Base-by-base conservation (phyloP, 306 rosid genomes). In the Sphenostylis stenocarpa region DNA sequence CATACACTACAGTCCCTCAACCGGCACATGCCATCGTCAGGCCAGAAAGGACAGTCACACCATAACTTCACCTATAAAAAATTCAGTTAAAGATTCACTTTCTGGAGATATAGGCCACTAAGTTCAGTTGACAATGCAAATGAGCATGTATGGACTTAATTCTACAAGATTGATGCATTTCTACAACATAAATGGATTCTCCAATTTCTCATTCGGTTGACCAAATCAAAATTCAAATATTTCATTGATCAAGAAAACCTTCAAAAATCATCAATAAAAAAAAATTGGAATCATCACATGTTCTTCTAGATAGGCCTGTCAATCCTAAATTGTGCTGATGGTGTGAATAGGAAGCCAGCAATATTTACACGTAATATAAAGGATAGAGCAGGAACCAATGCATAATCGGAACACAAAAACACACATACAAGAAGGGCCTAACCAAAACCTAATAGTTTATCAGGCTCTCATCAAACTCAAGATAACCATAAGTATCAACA, bases 11-110 rank as follows among this genome's bases (percentile, higher is more conserved):
- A 95, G 67, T 95, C 99, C 75, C 97, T 88, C 91, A 95, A 81
- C 60, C 89, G 90, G 80, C 99, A 95, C 99, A 95, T 95, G 38
- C 99, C 99, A 82, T 95, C 99, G 36, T 95, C 97, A 24, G 96
- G 99, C 99, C 99, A 95, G 77, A 92, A 95, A 23, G 97, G 99
- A 82, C 99, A 95, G 85, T 95, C 94, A 31, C 99, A 95, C 99
- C 97, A 91, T 44, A 95, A 83, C 81, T 95, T 95, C 17, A 57
- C 98, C 99, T 92, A 41, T 45, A 57, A 49, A 67, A 70, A 28
- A 75, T 67, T 62, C 65, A 81, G n/a, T n/a, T n/a, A n/a, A n/a
- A n/a, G n/a, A n/a, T 64, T 6, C 56, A 61, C 17, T 62, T n/a
- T 55, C 53, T 77, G 67, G 70, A 70, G 75, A 41, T 13, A 15